Conservation (phyloP, 1,284 basidiomycete genomes). For the Fomitopsis betulina region DNA sequence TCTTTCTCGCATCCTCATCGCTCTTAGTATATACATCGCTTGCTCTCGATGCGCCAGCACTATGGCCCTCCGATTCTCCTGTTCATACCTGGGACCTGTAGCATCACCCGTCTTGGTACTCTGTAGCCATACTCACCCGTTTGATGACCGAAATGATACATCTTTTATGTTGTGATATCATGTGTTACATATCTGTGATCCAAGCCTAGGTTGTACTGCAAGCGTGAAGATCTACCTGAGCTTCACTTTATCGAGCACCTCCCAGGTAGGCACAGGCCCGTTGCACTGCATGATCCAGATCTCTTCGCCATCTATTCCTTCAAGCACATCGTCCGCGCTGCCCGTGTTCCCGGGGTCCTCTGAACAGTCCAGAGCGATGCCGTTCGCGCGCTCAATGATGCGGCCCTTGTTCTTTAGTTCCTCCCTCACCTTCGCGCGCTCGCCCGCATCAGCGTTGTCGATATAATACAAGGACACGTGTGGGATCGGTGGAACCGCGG, state of each 20-base stretch:
- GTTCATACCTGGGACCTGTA: background rate
- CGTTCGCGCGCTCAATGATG: slow-evolving; percentile 23
- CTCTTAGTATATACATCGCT: background rate
- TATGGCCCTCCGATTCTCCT: background rate
- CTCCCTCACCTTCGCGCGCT: slow-evolving; percentile 30
- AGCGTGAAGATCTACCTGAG: slow-evolving; percentile 2
- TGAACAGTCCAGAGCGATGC: slow-evolving; percentile 26
- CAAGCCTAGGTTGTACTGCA: no score
- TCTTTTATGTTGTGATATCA: background rate
- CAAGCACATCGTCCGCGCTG: slow-evolving; percentile 28
- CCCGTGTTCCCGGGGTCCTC: slow-evolving; percentile 7
- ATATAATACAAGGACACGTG: slow-evolving; percentile 73
- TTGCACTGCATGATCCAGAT: slow-evolving; percentile 62
- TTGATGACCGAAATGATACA: background rate
- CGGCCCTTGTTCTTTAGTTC: slow-evolving; percentile 34
- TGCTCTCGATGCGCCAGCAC: background rate
- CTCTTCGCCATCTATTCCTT: slow-evolving; percentile 45
- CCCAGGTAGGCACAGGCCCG: slow-evolving; percentile 60
- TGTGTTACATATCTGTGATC: background rate
- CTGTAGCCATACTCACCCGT: background rate
- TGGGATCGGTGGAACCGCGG: slow-evolving; percentile 49
- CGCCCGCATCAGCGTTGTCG: slow-evolving; percentile 46
- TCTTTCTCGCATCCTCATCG: background rate
- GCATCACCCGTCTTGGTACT: background rate
- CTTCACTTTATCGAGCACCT: slow-evolving; percentile 38